Evolutionary conservation across 148 eudicot species (phyloP).

Genomic region (Cornus kousa): DNA sequence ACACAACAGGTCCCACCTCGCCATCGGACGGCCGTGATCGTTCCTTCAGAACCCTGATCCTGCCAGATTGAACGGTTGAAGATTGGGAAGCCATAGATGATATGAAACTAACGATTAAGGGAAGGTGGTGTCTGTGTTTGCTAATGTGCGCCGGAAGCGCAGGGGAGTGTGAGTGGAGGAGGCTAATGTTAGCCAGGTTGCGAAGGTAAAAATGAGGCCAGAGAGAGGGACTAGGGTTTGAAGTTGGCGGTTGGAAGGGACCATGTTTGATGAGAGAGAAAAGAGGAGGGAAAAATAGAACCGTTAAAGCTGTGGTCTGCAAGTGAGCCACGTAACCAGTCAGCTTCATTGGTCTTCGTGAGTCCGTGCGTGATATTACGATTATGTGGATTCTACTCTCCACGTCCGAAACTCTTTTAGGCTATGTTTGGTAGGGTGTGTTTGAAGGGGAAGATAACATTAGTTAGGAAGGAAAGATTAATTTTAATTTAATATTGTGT

Average conservation of each 20-base stretch:
- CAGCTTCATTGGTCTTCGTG: too few species aligned
- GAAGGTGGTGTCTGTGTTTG: neutral
- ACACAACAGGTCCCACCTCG: slow-evolving; percentile 65
- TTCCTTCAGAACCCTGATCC: slow-evolving; percentile 62
- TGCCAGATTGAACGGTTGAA: slow-evolving; percentile 50
- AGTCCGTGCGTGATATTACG: too few species aligned
- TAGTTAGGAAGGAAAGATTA: too few species aligned
- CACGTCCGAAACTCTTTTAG: too few species aligned
- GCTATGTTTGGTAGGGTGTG: too few species aligned
- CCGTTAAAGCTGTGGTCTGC: slow-evolving; percentile 26
- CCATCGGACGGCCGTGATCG: slow-evolving; percentile 28
- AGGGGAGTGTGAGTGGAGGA: neutral
- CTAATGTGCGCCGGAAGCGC: slow-evolving; percentile 7
- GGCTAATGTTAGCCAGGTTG: slow-evolving; percentile 18
- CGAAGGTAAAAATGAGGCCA: neutral
- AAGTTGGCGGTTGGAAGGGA: neutral
- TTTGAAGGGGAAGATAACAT: too few species aligned
- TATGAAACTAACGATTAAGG: neutral
- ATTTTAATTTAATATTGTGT: too few species aligned
- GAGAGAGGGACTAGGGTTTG: slow-evolving; percentile 14
- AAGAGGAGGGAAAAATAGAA: slow-evolving; percentile 24
- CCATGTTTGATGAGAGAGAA: neutral
- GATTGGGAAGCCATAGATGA: slow-evolving; percentile 27
- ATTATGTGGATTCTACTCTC: too few species aligned
- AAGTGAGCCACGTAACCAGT: slow-evolving; percentile 16